Conservation (phyloP, 768 basidiomycete species). For the Porphyrellus cyaneotinctus region DNA sequence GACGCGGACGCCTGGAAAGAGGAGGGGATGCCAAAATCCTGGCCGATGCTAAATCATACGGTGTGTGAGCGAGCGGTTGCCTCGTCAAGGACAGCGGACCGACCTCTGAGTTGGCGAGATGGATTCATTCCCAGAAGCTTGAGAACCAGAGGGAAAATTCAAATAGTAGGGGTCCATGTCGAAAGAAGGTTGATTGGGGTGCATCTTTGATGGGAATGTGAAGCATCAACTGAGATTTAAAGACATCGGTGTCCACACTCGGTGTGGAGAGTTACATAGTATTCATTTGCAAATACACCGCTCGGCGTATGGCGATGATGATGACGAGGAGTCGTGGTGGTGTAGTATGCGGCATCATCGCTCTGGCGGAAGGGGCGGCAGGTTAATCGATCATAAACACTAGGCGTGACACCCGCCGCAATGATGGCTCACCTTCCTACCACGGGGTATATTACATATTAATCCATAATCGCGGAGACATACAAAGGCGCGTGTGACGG, state of each 20-base stretch:
- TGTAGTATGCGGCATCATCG: slow-evolving; percentile 23
- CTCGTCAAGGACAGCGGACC: slow-evolving; percentile 8
- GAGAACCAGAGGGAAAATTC: slow-evolving; percentile 3
- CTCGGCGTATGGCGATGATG: slow-evolving; percentile 24
- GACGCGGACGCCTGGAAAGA: not conserved
- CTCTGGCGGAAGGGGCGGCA: slow-evolving; percentile 21
- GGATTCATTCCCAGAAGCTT: slow-evolving; percentile 1
- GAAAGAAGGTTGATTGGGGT: slow-evolving; percentile 13
- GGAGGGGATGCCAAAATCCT: not conserved
- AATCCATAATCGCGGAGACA: slow-evolving; percentile 18
- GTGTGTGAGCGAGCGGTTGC: slow-evolving; percentile 3
- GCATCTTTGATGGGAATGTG: slow-evolving; percentile 22
- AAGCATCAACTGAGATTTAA: slow-evolving; percentile 17
- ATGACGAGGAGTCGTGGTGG: slow-evolving; percentile 16
- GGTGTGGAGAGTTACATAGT: slow-evolving; percentile 15
- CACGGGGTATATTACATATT: slow-evolving; percentile 30
- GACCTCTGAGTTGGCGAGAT: slow-evolving; percentile 11
- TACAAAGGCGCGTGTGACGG: slow-evolving; percentile 20
- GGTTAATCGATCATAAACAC: slow-evolving; percentile 16
- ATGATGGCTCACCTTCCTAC: slow-evolving; percentile 19
- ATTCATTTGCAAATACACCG: slow-evolving; percentile 20
- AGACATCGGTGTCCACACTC: slow-evolving; percentile 14
- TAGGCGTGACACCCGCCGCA: slow-evolving; percentile 18
- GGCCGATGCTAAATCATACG: slow-evolving; percentile 10
- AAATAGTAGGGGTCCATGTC: slow-evolving; percentile 16